phyloP scores from a whole-genome alignment of 139 green algal species.

The Zygnema cylindricum region DNA sequence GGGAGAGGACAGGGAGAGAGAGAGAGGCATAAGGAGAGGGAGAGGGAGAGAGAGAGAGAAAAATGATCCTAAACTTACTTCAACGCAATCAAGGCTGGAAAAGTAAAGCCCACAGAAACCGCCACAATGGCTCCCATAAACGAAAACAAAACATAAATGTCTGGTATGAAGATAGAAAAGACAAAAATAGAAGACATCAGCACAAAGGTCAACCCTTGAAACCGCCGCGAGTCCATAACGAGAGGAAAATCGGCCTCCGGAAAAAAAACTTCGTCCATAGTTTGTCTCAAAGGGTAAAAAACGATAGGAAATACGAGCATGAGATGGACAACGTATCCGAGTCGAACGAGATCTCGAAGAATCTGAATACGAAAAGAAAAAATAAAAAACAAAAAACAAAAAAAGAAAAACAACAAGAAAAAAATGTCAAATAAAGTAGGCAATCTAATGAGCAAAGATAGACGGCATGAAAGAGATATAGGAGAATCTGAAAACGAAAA shows the following conservation, averaged over 20 bases:
- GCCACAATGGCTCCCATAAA: conserved; percentile 19
- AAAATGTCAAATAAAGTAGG: no score
- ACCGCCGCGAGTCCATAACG: conserved; percentile 7
- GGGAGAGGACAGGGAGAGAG: neutral
- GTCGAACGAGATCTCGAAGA: conserved; percentile 37
- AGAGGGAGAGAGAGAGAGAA: neutral
- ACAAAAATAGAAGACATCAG: conserved; percentile 8
- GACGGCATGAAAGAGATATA: no score
- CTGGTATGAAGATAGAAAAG: neutral
- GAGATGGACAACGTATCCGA: conserved; percentile 39
- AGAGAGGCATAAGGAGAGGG: neutral
- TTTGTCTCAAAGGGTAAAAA: conserved; percentile 32
- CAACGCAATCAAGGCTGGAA: conserved; percentile 25
- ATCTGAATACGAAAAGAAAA: conserved; percentile 1
- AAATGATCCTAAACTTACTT: conserved; percentile 27
- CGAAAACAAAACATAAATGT: conserved; percentile 45
- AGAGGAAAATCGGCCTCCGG: neutral
- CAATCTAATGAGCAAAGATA: no score
- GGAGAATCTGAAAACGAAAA: no score
- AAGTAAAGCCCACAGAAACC: conserved; percentile 44
- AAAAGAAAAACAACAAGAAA: neutral
- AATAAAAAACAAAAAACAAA: neutral
- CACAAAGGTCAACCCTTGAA: conserved; percentile 14
- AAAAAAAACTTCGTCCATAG: conserved; percentile 36
- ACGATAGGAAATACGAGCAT: conserved; percentile 46